phyloP scores from a whole-genome alignment of 805 yeast species.

The Blastobotrys americana region DNA sequence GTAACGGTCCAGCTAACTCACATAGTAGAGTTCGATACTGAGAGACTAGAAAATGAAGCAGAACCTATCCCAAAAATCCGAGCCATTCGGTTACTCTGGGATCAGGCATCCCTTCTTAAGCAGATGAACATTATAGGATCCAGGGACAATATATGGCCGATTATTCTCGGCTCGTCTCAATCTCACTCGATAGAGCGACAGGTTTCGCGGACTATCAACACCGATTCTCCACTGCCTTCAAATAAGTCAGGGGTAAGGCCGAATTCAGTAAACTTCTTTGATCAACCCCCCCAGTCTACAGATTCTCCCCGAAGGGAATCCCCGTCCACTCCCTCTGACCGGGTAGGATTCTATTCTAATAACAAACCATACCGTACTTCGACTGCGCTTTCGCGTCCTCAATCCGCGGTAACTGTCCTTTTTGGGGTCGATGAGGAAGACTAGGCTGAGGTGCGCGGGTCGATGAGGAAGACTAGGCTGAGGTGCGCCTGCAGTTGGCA shows the following conservation, averaged over 20 bases:
- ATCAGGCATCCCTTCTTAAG: conserved; percentile 25
- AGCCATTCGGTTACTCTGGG: conserved; percentile 21
- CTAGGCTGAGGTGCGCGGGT: conserved; percentile 1
- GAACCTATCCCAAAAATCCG: too few species aligned
- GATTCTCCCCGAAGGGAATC: conserved; percentile 1
- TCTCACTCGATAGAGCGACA: conserved; percentile 3
- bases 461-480: too few species aligned
- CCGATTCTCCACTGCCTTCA: neutral
- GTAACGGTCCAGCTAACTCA: conserved; percentile 17
- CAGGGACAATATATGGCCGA: conserved; percentile 28
- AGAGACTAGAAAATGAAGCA: too few species aligned
- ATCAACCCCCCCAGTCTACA: conserved; percentile 8
- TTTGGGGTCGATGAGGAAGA: conserved; percentile 10
- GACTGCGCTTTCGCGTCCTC: conserved; percentile 1
- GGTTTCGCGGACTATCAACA: neutral
- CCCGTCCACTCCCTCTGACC: too few species aligned
- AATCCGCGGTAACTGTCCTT: conserved; percentile 5
- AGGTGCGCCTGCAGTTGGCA: too few species aligned
- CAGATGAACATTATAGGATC: conserved; percentile 26
- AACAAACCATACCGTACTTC: neutral
- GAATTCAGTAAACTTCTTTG: conserved; percentile 11
- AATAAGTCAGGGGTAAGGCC: conserved; percentile 7
- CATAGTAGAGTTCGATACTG: conserved; percentile 13
- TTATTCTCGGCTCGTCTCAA: conserved; percentile 20
- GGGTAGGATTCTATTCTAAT: neutral